phyloP scores from a whole-genome alignment of 2,329 filamentous ascomycete genomes.

The Aspergillus vadensis region DNA sequence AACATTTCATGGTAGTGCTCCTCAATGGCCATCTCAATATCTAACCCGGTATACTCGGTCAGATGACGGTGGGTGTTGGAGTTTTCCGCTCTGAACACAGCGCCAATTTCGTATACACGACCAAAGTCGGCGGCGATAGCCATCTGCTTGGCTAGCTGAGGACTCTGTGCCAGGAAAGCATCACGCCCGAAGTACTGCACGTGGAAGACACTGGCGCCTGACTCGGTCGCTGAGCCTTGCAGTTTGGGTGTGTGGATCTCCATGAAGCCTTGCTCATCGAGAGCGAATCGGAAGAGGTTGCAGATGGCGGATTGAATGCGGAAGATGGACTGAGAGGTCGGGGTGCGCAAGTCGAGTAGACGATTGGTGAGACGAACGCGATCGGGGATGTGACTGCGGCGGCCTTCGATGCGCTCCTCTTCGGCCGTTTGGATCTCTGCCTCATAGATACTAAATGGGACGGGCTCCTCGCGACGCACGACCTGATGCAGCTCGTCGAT shows the following conservation, averaged over 20 bases:
- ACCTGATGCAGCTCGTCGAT: slow-evolving; percentile 68
- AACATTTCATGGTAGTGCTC: slow-evolving; percentile 89
- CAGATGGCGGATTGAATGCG: slow-evolving; percentile 80
- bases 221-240: slow-evolving; percentile 87
- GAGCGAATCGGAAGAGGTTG: slow-evolving; percentile 73
- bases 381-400: slow-evolving; percentile 65
- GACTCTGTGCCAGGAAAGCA: slow-evolving; percentile 88
- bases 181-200: slow-evolving; percentile 87
- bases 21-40: slow-evolving; percentile 89
- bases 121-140: slow-evolving; percentile 85
- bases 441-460: slow-evolving; percentile 71
- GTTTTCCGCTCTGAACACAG: slow-evolving; percentile 92
- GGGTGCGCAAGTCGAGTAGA: slow-evolving; percentile 82
- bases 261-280: slow-evolving; percentile 77
- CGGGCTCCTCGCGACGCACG: slow-evolving; percentile 60
- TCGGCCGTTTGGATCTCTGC: slow-evolving; percentile 64
- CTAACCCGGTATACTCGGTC: slow-evolving; percentile 91
- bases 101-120: slow-evolving; percentile 84
- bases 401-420: slow-evolving; percentile 57
- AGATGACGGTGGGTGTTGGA: slow-evolving; percentile 93
- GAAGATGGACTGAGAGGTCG: slow-evolving; percentile 83
- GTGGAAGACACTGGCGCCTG: slow-evolving; percentile 86
- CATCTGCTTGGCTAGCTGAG: slow-evolving; percentile 92
- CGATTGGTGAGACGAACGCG: slow-evolving; percentile 76
- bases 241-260: slow-evolving; percentile 95